Conservation (phyloP, 176 grass and related monocot species). For the Eragrostis curvula region DNA sequence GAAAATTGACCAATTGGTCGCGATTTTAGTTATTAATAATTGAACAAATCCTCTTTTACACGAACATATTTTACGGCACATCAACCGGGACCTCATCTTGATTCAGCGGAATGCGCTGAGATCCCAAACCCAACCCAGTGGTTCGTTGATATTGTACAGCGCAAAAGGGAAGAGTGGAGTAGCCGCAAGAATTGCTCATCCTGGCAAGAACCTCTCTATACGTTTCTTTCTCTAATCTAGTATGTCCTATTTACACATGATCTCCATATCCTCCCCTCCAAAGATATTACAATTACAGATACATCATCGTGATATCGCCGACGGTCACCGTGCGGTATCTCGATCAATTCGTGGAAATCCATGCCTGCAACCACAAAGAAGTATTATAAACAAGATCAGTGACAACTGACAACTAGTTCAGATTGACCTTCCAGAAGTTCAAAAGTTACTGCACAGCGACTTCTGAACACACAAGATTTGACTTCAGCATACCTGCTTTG, state of each 20-base stretch:
- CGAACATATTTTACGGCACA: constrained; percentile 25
- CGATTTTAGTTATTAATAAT: constrained; percentile 56
- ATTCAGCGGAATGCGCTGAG: constrained; percentile 40
- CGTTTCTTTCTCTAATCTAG: constrained; percentile 53
- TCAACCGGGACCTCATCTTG: constrained; percentile 9
- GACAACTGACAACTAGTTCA: constrained; percentile 1
- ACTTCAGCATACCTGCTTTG: constrained; percentile 78
- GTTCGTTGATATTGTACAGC: constrained; percentile 50
- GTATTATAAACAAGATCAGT: constrained; percentile 30
- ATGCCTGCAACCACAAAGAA: constrained; percentile 64
- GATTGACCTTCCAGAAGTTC: constrained; percentile 37
- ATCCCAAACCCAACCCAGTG: constrained; percentile 31
- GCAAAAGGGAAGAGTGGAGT: constrained; percentile 41
- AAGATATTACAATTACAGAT: constrained; percentile 88
- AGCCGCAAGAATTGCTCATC: constrained; percentile 43
- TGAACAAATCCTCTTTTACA: constrained; percentile 56
- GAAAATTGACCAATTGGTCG: constrained; percentile 60
- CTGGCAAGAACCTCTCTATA: constrained; percentile 50
- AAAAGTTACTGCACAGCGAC: constrained; percentile 32
- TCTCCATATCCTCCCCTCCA: constrained; percentile 98
- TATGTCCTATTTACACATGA: constrained; percentile 86
- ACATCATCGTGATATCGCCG: constrained; percentile 93
- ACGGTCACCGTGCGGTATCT: constrained; percentile 89
- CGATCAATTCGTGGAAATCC: constrained; percentile 92
- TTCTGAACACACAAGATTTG: neutral